These are phyloP conservation scores for Collybiopsis confluens DNA, from an alignment of 768 basidiomycete genomes.

Conservation along the genomic window DNA sequence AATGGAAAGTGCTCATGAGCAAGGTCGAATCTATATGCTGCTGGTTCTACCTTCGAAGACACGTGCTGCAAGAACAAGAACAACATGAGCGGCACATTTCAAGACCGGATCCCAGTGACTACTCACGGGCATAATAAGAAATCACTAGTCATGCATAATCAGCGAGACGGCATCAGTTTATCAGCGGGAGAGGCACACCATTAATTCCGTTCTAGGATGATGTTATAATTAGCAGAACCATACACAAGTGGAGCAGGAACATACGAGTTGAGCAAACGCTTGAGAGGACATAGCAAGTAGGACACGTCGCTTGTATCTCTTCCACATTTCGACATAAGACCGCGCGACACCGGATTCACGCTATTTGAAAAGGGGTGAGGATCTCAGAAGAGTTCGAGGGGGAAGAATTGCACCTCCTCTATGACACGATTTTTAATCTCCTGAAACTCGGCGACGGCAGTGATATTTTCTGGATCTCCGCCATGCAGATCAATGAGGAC, in stretches of 20 bases:
- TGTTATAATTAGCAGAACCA: background rate
- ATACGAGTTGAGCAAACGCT: constrained; percentile 88
- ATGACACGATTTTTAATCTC: constrained; percentile 83
- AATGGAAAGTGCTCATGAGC: constrained; percentile 9
- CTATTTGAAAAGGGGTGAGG: constrained; percentile 32
- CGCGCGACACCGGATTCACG: constrained; percentile 72
- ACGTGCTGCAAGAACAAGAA: constrained; percentile 44
- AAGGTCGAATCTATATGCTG: background rate
- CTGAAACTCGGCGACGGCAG: constrained; percentile 78
- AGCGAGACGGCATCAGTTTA: constrained; percentile 2
- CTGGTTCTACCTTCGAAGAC: constrained; percentile 91
- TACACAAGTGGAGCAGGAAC: constrained; percentile 24
- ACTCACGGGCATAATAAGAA: constrained; percentile 89
- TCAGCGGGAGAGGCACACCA: constrained; percentile 40
- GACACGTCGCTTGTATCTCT: constrained; percentile 79
- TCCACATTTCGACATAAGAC: constrained; percentile 82
- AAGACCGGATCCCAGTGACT: background rate
- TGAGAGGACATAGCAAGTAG: constrained; percentile 94
- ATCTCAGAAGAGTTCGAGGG: background rate
- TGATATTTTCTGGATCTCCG: constrained; percentile 60
- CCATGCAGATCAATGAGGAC: constrained; percentile 90
- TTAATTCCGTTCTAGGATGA: constrained; percentile 84
- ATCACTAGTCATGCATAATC: constrained; percentile 55
- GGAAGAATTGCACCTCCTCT: constrained; percentile 50
- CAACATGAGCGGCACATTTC: background rate